Percentiles rank a stretch among this genome's conserved stretches.
These are phyloP conservation scores for Fraxinus pennsylvanica DNA, from an alignment of 257 asterid genomes.

Conservation along the genomic window DNA sequence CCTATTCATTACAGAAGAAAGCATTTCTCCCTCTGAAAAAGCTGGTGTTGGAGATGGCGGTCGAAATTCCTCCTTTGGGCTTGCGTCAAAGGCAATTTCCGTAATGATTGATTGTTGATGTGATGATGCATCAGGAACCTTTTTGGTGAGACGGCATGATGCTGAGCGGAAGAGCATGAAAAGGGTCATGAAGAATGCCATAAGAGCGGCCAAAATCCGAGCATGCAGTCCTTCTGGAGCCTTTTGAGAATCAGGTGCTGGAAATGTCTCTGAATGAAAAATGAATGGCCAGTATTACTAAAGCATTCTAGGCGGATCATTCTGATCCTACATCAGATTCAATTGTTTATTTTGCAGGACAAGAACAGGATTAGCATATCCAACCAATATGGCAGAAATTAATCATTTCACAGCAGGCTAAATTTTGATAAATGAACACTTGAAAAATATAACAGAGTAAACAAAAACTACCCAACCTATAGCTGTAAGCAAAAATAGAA, in stretches of 20 bases:
- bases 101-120: slow-evolving; percentile 35
- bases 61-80: slow-evolving; percentile 37
- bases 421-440: background rate
- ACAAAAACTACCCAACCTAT: background rate
- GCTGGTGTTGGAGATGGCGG: slow-evolving; percentile 48
- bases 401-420: background rate
- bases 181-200: slow-evolving; percentile 72
- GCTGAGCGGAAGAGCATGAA: slow-evolving; percentile 61
- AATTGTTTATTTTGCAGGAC: background rate
- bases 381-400: background rate
- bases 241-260: slow-evolving; percentile 46
- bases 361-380: background rate
- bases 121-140: slow-evolving; percentile 47
- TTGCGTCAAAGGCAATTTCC: slow-evolving; percentile 26
- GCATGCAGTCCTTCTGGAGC: slow-evolving; percentile 56
- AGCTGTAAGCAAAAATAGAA: background rate
- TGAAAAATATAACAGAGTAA: background rate
- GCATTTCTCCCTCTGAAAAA: slow-evolving; percentile 43
- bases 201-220: slow-evolving; percentile 55
- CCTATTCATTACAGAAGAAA: slow-evolving; percentile 55
- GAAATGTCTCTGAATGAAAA: slow-evolving; percentile 42
- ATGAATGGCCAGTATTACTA: no score
- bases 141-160: slow-evolving; percentile 47
- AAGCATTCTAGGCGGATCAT: background rate
- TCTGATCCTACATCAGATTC: background rate